Conservation (phyloP, 1,284 basidiomycete genomes). For the Salmacisia buchloeana region DNA sequence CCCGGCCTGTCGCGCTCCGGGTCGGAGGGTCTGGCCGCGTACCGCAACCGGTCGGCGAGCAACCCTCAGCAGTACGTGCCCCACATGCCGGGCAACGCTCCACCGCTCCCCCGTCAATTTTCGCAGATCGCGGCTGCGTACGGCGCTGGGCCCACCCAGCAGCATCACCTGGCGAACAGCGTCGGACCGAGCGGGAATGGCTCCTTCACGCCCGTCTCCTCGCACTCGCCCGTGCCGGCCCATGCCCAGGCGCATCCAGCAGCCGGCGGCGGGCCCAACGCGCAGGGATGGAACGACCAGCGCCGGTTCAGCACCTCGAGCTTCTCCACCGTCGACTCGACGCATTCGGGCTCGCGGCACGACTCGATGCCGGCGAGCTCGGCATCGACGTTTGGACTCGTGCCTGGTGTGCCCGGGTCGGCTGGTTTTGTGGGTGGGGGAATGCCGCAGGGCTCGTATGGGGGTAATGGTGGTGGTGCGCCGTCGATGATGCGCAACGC, state of each 20-base stretch:
- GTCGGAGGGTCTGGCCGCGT: slow-evolving; percentile 16
- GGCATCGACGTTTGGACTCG: slow-evolving; percentile 8
- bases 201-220: no score
- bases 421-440: no score
- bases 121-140: background rate
- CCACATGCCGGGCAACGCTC: slow-evolving; percentile 20
- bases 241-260: no score
- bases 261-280: background rate
- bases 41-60: slow-evolving; percentile 27
- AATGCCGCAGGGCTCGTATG: background rate
- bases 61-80: slow-evolving; percentile 30
- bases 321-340: slow-evolving; percentile 32
- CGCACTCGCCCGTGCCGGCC: no score
- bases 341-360: slow-evolving; percentile 26
- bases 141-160: background rate
- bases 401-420: no score
- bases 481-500: background rate
- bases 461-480: background rate
- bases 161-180: background rate
- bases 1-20: slow-evolving; percentile 21
- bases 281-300: slow-evolving; percentile 16
- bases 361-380: slow-evolving; percentile 38
- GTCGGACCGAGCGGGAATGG: background rate
- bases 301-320: slow-evolving; percentile 27
- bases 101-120: slow-evolving; percentile 22